Conservation (phyloP, 805 yeast species). For the Candida wancherniae region DNA sequence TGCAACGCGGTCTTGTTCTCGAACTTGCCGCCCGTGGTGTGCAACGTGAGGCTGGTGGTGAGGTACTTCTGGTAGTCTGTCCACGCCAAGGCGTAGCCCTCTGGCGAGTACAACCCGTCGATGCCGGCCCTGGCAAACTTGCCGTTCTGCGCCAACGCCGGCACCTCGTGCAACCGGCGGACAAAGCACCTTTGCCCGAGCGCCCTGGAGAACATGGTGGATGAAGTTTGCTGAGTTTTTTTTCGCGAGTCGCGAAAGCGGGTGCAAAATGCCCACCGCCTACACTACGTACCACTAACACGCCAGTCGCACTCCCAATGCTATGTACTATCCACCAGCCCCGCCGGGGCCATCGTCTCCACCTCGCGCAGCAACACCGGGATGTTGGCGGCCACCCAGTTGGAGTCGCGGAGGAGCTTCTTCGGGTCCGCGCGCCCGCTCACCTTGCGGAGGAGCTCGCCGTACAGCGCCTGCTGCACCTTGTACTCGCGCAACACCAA, state of each 20-base stretch:
- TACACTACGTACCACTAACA: too few species aligned
- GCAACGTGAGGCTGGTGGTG: slow-evolving; percentile 54
- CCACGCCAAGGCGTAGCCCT: slow-evolving; percentile 77
- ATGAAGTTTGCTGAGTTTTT: too few species aligned
- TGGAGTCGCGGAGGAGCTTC: slow-evolving; percentile 61
- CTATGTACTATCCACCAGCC: not conserved
- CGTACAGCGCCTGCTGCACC: slow-evolving; percentile 44
- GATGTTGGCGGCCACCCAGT: slow-evolving; percentile 62
- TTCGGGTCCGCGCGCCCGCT: slow-evolving; percentile 35
- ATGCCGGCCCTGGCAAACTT: slow-evolving; percentile 46
- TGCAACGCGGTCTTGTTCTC: slow-evolving; percentile 76
- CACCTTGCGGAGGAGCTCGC: slow-evolving; percentile 24
- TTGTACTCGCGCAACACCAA: slow-evolving; percentile 72
- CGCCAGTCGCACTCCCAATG: too few species aligned
- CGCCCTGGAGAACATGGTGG: slow-evolving; percentile 4
- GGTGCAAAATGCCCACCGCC: too few species aligned
- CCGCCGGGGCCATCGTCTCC: slow-evolving; percentile 13
- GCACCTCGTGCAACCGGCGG: slow-evolving; percentile 55
- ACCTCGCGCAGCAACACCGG: slow-evolving; percentile 36
- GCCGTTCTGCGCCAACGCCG: slow-evolving; percentile 43
- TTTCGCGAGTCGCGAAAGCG: too few species aligned
- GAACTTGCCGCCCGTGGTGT: slow-evolving; percentile 73
- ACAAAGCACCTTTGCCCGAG: slow-evolving; percentile 1
- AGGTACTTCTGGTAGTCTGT: slow-evolving; percentile 66
- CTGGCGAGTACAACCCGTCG: slow-evolving; percentile 56